Evolutionary conservation across 169 alveolate species (phyloP).

Genomic region (Plasmodium adleri): DNA sequence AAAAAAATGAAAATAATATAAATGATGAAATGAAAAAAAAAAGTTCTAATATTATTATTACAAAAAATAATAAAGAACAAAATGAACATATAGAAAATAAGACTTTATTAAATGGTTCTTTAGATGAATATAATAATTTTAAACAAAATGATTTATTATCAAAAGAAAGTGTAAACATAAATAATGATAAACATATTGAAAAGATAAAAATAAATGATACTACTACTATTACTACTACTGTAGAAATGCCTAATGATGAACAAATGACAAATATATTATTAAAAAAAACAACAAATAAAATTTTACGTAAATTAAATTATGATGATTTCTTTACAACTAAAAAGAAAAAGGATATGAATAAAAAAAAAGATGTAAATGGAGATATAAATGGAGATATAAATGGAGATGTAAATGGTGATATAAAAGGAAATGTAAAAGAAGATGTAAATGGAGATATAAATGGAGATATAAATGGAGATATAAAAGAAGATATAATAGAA

Average conservation of each 20-base stretch:
- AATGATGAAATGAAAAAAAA: not conserved
- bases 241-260: not conserved
- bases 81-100: too few relatives aligned
- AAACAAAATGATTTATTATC: not conserved
- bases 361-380: too few relatives aligned
- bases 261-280: not conserved
- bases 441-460: too few relatives aligned
- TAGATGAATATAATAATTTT: not conserved
- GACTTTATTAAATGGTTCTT: not conserved
- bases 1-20: not conserved
- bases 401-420: too few relatives aligned
- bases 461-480: too few relatives aligned
- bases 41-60: not conserved
- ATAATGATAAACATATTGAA: not conserved
- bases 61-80: not conserved
- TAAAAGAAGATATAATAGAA: too few relatives aligned
- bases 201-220: not conserved
- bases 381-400: too few relatives aligned
- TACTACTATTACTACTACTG: not conserved
- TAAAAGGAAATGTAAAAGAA: too few relatives aligned
- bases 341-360: not conserved
- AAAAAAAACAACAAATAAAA: not conserved
- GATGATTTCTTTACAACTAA: constrained; percentile 5
- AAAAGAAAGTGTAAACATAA: not conserved
- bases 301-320: constrained; percentile 11